Conservation (phyloP, 176 grass and related monocot species). For the Carex cristatella region DNA sequence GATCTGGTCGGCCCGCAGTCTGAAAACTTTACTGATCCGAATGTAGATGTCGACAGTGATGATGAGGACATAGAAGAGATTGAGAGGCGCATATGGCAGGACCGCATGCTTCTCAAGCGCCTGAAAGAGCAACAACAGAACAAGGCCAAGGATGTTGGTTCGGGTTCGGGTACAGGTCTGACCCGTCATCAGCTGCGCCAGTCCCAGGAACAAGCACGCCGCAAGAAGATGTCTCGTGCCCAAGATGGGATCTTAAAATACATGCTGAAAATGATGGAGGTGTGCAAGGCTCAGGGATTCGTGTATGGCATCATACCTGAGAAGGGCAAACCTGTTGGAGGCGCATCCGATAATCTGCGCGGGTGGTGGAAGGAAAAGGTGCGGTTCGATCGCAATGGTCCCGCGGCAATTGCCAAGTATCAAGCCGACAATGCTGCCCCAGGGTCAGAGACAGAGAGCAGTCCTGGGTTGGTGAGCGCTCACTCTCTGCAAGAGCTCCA, state of each 20-base stretch:
- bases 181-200: slow-evolving; percentile 46
- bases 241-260: slow-evolving; percentile 99
- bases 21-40: slow-evolving; percentile 50
- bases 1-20: slow-evolving; percentile 55
- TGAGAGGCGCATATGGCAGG: slow-evolving; percentile 89
- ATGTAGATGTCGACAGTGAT: slow-evolving; percentile 59
- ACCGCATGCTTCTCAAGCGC: slow-evolving; percentile 77
- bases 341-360: slow-evolving; percentile 87
- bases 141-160: slow-evolving; percentile 50
- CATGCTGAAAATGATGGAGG: slow-evolving; percentile 99
- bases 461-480: slow-evolving; percentile 31
- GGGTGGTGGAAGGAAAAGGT: slow-evolving; percentile 99
- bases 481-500: slow-evolving; percentile 92
- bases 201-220: slow-evolving; percentile 87
- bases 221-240: slow-evolving; percentile 98
- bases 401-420: slow-evolving; percentile 90
- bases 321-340: slow-evolving; percentile 96
- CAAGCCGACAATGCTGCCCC: slow-evolving; percentile 59
- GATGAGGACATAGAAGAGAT: slow-evolving; percentile 94
- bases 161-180: neutral
- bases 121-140: slow-evolving; percentile 79
- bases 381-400: slow-evolving; percentile 93
- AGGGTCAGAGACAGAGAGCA: slow-evolving; percentile 44
- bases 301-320: slow-evolving; percentile 98
- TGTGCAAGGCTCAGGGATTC: slow-evolving; percentile 86